Evolutionary conservation across 257 asterid species (phyloP).

Genomic region (Solanum ossicruentum): DNA sequence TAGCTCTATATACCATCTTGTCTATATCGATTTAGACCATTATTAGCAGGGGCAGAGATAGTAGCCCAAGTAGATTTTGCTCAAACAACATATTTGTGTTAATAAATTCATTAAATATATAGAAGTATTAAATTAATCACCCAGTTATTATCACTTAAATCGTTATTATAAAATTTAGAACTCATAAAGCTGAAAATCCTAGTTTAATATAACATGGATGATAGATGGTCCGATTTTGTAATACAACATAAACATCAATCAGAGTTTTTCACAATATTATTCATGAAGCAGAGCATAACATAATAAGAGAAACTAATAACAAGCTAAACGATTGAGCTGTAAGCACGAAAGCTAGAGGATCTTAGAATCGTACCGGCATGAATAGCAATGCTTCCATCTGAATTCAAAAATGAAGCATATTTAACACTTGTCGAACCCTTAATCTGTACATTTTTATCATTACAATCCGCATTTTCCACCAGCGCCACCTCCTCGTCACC

Average conservation of each 20-base stretch:
- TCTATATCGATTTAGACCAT: background rate
- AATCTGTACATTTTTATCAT: slow-evolving; percentile 37
- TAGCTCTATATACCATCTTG: background rate
- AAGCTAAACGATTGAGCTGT: background rate
- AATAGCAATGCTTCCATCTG: slow-evolving; percentile 78
- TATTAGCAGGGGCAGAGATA: background rate
- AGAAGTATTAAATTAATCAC: background rate
- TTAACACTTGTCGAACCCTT: slow-evolving; percentile 32
- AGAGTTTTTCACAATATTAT: background rate
- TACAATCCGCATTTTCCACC: slow-evolving; percentile 15
- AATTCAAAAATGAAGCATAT: slow-evolving; percentile 58
- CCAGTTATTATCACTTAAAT: background rate
- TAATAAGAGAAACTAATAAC: background rate
- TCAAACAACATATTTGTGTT: background rate
- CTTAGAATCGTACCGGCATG: slow-evolving; percentile 59
- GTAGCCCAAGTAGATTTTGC: background rate
- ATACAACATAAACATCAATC: background rate
- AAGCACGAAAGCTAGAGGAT: background rate
- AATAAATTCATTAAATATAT: background rate
- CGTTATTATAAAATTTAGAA: background rate
- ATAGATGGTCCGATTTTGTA: background rate
- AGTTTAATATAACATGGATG: background rate
- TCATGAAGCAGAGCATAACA: background rate
- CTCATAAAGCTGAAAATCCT: background rate
- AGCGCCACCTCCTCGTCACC: slow-evolving; percentile 25